These are phyloP conservation scores for Macrocystidia cucumis DNA, from an alignment of 1,284 basidiomycete genomes.

Conservation along the genomic window DNA sequence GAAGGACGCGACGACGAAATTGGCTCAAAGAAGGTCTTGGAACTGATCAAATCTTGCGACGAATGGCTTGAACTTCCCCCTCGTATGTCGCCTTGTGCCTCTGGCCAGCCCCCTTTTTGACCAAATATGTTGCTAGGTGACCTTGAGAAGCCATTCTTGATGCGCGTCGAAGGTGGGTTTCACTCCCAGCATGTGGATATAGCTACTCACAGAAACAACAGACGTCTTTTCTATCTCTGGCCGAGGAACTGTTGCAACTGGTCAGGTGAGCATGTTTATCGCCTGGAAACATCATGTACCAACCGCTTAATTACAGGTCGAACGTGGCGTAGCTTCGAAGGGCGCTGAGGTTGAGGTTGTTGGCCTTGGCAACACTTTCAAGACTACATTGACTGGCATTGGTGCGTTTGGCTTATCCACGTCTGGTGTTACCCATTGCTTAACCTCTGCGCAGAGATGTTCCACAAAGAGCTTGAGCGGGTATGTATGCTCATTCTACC, in stretches of 20 bases:
- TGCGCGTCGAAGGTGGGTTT: constrained; percentile 78
- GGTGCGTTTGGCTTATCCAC: constrained; percentile 38
- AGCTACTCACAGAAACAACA: constrained; percentile 16
- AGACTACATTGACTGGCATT: constrained; percentile 95
- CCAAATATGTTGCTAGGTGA: constrained; percentile 53
- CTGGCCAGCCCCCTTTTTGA: no score
- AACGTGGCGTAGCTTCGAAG: constrained; percentile 91
- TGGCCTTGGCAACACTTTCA: constrained; percentile 79
- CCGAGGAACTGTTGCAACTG: constrained; percentile 96
- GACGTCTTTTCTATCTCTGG: constrained; percentile 98
- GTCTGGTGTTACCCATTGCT: constrained; percentile 3
- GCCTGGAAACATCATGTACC: neutral
- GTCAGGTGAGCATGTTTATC: constrained; percentile 50
- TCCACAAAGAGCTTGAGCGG: constrained; percentile 98
- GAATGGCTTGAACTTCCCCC: constrained; percentile 92
- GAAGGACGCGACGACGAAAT: constrained; percentile 79
- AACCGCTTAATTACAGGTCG: constrained; percentile 47
- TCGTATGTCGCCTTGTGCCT: constrained; percentile 58
- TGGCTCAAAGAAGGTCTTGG: constrained; percentile 78
- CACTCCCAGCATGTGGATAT: neutral
- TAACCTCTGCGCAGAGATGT: constrained; percentile 70
- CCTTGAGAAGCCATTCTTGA: constrained; percentile 96
- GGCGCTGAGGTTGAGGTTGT: constrained; percentile 94
- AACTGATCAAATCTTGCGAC: constrained; percentile 87
- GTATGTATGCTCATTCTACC: constrained; percentile 27